phyloP scores from a whole-genome alignment of 768 basidiomycete genomes.

The Xerocomus potaroensis region DNA sequence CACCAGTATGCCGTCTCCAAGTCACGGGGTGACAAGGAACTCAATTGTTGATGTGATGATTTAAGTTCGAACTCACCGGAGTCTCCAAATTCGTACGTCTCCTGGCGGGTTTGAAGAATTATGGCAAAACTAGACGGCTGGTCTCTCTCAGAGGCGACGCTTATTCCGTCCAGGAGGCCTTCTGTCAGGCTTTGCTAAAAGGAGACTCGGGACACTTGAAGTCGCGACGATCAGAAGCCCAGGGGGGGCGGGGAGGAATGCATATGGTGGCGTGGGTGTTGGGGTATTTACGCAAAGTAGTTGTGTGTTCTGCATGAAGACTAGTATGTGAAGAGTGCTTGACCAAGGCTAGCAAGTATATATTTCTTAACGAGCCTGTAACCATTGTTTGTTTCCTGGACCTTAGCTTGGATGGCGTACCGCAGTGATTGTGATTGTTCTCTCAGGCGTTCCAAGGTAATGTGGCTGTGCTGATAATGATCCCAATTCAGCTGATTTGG shows the following conservation, averaged over 20 bases:
- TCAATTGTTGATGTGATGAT: neutral
- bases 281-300: conserved; percentile 5
- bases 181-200: neutral
- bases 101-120: neutral
- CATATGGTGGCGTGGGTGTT: no score
- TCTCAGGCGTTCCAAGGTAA: neutral
- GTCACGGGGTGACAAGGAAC: neutral
- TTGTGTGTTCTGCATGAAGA: neutral
- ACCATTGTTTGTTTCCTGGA: no score
- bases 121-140: conserved; percentile 1
- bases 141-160: conserved; percentile 16
- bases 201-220: neutral
- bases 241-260: neutral
- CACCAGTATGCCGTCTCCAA: neutral
- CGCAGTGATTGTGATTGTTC: no score
- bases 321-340: neutral
- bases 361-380: neutral
- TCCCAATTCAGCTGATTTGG: conserved; percentile 12
- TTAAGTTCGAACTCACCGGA: conserved; percentile 4
- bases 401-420: no score
- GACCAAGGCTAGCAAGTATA: neutral
- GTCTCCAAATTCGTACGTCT: neutral
- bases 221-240: conserved; percentile 13
- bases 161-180: conserved; percentile 6
- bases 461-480: conserved; percentile 23